Percentiles rank a stretch among this genome's conserved stretches.
Evolutionary conservation across 2,329 filamentous ascomycete genomes (phyloP).

Genomic region (Aspergillus terreus): DNA sequence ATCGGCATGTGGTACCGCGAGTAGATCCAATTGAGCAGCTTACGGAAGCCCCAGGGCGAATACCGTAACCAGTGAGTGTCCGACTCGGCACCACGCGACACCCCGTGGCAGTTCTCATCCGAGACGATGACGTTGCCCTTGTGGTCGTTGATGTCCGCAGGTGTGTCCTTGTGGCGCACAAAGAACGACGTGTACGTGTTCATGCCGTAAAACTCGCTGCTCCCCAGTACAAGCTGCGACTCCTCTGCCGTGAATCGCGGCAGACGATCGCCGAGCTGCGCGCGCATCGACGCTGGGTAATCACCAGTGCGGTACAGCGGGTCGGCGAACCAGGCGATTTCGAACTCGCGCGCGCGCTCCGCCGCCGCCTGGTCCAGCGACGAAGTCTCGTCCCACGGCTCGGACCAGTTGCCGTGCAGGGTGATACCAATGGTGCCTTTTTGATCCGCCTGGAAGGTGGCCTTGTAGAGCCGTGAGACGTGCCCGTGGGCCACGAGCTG

Average conservation of each 20-base stretch:
- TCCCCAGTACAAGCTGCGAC: constrained; percentile 64
- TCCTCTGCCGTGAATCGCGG: constrained; percentile 70
- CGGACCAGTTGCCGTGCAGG: constrained; percentile 70
- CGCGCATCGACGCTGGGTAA: constrained; percentile 74
- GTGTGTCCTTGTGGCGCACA: constrained; percentile 63
- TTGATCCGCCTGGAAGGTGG: constrained; percentile 68
- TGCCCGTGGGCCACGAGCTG: constrained; percentile 70
- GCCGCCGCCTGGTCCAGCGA: constrained; percentile 67
- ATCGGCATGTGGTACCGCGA: constrained; percentile 70
- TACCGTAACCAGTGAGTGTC: constrained; percentile 74
- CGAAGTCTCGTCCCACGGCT: constrained; percentile 73
- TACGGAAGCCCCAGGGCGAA: constrained; percentile 67
- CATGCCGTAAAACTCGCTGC: constrained; percentile 86
- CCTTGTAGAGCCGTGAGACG: constrained; percentile 71
- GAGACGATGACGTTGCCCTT: constrained; percentile 68
- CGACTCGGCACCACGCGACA: constrained; percentile 71
- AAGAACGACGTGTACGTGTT: constrained; percentile 85
- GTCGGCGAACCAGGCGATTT: constrained; percentile 78
- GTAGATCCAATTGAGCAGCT: constrained; percentile 68
- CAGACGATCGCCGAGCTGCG: constrained; percentile 72
- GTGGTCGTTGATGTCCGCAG: constrained; percentile 57
- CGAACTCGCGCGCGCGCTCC: constrained; percentile 74
- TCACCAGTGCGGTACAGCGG: constrained; percentile 70
- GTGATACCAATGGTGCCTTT: constrained; percentile 76
- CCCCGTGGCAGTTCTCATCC: constrained; percentile 64